These are phyloP conservation scores for Oenanthe javanica DNA, from an alignment of 140 eudicot species.

Conservation along the genomic window DNA sequence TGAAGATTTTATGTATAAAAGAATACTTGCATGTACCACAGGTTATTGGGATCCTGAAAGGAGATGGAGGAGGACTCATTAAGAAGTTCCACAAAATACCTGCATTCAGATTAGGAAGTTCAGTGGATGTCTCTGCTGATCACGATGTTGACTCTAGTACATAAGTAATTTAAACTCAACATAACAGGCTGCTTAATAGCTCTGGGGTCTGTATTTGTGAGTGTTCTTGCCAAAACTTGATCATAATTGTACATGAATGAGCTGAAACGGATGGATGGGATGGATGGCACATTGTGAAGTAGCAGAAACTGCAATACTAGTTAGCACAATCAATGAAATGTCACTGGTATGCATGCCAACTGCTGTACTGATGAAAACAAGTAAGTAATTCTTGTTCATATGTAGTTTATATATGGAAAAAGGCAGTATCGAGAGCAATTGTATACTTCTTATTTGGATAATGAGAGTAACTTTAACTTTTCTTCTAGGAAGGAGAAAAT, in stretches of 20 bases:
- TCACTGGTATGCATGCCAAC: not conserved
- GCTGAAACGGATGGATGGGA: not conserved
- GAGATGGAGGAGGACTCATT: conserved; percentile 35
- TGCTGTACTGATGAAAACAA: not conserved
- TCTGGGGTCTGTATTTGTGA: conserved; percentile 9
- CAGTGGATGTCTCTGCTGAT: conserved; percentile 31
- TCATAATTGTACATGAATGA: not conserved
- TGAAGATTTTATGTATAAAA: not conserved
- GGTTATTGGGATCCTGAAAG: conserved; percentile 60
- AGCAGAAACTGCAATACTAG: not conserved
- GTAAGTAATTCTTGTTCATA: not conserved
- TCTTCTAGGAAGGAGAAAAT: not conserved
- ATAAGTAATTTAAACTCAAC: conserved; percentile 21
- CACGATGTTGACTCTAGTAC: conserved; percentile 22
- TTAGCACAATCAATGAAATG: not conserved
- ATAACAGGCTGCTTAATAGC: conserved; percentile 19
- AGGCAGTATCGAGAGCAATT: not conserved
- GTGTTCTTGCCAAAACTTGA: not conserved
- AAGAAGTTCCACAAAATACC: conserved; percentile 51
- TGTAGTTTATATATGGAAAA: not conserved
- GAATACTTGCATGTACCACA: conserved; percentile 19
- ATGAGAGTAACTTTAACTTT: not conserved
- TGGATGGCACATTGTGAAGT: not conserved
- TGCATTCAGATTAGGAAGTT: conserved; percentile 44
- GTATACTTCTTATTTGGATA: not conserved